These are phyloP conservation scores for Trametopsis cervina DNA, from an alignment of 768 basidiomycete genomes.

Conservation along the genomic window DNA sequence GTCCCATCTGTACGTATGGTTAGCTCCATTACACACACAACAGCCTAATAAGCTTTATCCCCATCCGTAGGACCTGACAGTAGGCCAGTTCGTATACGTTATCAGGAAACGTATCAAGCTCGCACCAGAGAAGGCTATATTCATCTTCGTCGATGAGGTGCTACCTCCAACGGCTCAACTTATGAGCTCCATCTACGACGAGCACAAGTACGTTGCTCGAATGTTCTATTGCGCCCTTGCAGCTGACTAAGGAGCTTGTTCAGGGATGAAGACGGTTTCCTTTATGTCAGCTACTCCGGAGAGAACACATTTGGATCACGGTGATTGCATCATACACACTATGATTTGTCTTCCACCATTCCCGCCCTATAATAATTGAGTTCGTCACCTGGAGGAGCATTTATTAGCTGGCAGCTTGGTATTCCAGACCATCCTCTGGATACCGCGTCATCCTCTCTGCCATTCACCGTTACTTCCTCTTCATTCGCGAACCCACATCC, in stretches of 20 bases:
- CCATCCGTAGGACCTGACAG: conserved; percentile 74
- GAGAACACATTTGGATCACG: conserved; percentile 87
- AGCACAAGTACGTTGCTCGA: conserved; percentile 82
- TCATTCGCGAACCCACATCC: conserved; percentile 1
- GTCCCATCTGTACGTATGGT: conserved; percentile 83
- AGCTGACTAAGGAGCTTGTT: conserved; percentile 6
- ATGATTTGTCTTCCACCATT: background rate
- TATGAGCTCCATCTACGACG: conserved; percentile 99
- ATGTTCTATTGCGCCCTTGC: background rate
- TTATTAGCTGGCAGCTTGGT: background rate
- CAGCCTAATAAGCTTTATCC: background rate
- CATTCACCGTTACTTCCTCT: background rate
- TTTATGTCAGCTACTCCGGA: conserved; percentile 97
- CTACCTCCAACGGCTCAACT: conserved; percentile 95
- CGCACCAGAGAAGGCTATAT: conserved; percentile 99
- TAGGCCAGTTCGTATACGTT: conserved; percentile 98
- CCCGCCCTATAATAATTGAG: background rate
- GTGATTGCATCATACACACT: conserved; percentile 8
- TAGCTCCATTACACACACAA: background rate
- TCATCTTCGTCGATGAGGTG: conserved; percentile 99
- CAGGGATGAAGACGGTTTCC: conserved; percentile 98
- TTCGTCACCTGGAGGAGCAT: background rate
- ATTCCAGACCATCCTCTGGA: background rate
- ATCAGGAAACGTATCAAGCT: conserved; percentile 99
- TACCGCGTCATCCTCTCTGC: background rate